phyloP scores from a whole-genome alignment of 495 filamentous ascomycete species.

The Aspergillus mulundensis region DNA sequence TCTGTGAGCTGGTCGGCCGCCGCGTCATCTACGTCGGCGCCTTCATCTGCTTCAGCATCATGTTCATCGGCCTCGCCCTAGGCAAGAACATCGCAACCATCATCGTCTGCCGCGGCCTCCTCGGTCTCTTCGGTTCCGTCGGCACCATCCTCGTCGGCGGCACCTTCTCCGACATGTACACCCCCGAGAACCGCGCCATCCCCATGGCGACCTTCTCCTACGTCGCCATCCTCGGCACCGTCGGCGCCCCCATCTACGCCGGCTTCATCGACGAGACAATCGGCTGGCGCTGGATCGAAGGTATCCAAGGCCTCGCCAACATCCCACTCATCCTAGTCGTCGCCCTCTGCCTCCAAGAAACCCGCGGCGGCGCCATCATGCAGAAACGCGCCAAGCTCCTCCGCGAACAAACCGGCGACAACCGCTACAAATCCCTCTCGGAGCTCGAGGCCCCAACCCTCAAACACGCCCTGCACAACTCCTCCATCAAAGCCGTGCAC shows the following conservation, averaged over 20 bases:
- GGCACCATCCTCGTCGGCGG: conserved; percentile 77
- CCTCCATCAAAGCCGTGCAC: conserved; percentile 54
- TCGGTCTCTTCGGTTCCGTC: conserved; percentile 72
- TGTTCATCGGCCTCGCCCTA: conserved; percentile 41
- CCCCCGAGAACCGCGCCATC: conserved; percentile 67
- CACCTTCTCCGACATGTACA: conserved; percentile 70
- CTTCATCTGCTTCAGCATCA: conserved; percentile 36
- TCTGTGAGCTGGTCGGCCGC: conserved; percentile 42
- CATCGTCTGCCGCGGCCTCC: conserved; percentile 62
- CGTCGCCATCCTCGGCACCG: conserved; percentile 70
- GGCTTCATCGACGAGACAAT: conserved; percentile 64
- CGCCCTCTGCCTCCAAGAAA: conserved; percentile 60
- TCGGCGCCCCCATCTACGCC: conserved; percentile 66
- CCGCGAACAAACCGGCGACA: conserved; percentile 56
- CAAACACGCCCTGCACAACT: conserved; percentile 38
- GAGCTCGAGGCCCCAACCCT: conserved; percentile 44
- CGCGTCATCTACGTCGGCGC: conserved; percentile 37
- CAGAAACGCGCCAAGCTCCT: conserved; percentile 55
- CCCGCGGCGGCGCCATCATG: conserved; percentile 58
- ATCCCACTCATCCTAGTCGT: conserved; percentile 52
- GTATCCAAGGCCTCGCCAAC: conserved; percentile 71
- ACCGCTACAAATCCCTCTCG: conserved; percentile 63
- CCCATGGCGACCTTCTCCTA: conserved; percentile 78
- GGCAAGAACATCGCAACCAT: conserved; percentile 66
- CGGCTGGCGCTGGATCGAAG: conserved; percentile 81